Base-by-base conservation (phyloP, 1,284 basidiomycete species). In the Ustilago trichophora region DNA sequence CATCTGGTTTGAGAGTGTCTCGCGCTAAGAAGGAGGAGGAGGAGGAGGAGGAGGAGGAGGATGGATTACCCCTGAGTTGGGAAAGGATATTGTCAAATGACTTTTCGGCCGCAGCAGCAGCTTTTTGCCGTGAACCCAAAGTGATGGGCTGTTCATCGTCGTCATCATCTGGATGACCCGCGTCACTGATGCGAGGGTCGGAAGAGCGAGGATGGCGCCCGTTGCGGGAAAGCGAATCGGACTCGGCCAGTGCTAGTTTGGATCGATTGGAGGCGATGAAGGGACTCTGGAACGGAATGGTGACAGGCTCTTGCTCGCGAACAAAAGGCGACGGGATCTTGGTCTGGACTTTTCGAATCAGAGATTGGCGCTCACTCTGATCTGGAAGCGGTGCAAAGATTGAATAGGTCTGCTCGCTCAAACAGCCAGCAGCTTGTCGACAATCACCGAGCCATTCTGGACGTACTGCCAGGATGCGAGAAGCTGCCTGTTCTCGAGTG, bases 371-470 rank as follows among this genome's bases (percentile, higher is more conserved):
- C 25, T 47, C 31, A 2, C 32, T 19, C 22, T 53, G 25, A 18
- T 46, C 19, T 0, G 59, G 66, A n/a, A 62, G 38, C 21, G 43
- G 42, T 11, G 52, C 47, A 33, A 57, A 60, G 44, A 74, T 69
- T 15, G 70, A 66, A 45, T 78, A 78, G 33, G 24, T 43, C 21
- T 58, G 52, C 42, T 76, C 73, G 32, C 55, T 58, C 15, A 78
- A 42, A 27, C 71, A 66, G 24, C 89, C 90, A 54, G 87, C 87
- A 66, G 87, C 89, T 40, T 87, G 85, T 9, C 90, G 64, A 27
- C 85, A 91, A 69, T 92, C 91, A 88, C 89, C 90, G 63, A 92
- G 89, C 90, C 90, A 92, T 58, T 91, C 90, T 65, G 90, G 89
- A 88, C 90, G 91, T 2, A 92, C 87, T 3, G 91, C 83, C 31